phyloP scores from a whole-genome alignment of 495 filamentous ascomycete species.

The Penicillium tannophilum region DNA sequence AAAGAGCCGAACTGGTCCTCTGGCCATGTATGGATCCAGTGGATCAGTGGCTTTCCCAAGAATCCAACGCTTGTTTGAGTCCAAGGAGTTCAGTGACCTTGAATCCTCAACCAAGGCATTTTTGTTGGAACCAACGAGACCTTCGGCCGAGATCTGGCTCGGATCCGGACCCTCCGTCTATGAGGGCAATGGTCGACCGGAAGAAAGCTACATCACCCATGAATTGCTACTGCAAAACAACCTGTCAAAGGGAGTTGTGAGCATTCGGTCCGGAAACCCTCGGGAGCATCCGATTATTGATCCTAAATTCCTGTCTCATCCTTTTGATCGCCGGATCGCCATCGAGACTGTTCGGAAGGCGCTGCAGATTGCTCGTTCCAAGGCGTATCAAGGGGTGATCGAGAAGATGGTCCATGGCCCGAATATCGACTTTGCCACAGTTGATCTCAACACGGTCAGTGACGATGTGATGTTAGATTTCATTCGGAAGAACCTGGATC shows the following conservation, averaged over 20 bases:
- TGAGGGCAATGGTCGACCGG: slow-evolving; percentile 4
- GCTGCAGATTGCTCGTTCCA: slow-evolving; percentile 6
- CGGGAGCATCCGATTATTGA: slow-evolving; percentile 1
- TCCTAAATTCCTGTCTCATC: slow-evolving; percentile 7
- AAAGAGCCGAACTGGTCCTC: background rate
- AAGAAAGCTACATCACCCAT: slow-evolving; percentile 8
- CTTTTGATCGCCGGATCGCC: slow-evolving; percentile 6
- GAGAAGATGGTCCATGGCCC: slow-evolving; percentile 7
- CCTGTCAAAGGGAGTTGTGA: slow-evolving; percentile 1
- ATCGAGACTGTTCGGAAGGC: slow-evolving; percentile 7
- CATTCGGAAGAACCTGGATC: slow-evolving; percentile 9
- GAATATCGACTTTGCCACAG: slow-evolving; percentile 1
- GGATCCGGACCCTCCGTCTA: slow-evolving; percentile 8
- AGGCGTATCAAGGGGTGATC: background rate
- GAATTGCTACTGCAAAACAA: slow-evolving; percentile 8
- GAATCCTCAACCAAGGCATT: background rate
- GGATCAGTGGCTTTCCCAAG: background rate
- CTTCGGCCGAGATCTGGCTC: slow-evolving; percentile 7
- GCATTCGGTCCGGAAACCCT: background rate
- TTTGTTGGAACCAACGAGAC: slow-evolving; percentile 8
- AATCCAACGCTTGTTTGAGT: slow-evolving; percentile 2
- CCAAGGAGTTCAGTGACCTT: slow-evolving; percentile 1
- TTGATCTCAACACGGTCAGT: slow-evolving; percentile 1
- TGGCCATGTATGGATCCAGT: slow-evolving; percentile 8
- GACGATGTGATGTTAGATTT: slow-evolving; percentile 7